Conservation (phyloP, 208 protist species). For the Leishmania tropica region DNA sequence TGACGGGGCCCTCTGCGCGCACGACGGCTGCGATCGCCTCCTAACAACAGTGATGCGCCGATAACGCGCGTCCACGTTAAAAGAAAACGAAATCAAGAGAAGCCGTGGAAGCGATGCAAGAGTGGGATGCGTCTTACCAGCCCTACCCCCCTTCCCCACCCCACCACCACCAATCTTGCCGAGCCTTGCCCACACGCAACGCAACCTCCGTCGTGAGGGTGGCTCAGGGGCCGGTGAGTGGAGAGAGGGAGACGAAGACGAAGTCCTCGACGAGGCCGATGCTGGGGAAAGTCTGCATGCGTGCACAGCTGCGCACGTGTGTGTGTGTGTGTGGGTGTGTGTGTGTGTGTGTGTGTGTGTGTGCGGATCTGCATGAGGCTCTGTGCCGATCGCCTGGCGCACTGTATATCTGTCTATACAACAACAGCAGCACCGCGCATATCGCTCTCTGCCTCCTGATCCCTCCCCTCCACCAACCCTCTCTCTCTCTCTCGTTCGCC, state of each 20-base stretch:
- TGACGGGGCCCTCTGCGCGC: not conserved
- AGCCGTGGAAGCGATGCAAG: not conserved
- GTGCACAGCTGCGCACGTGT: not conserved
- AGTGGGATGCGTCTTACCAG: not conserved
- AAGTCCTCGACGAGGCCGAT: not conserved
- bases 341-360: too few relatives aligned
- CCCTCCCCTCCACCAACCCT: not conserved
- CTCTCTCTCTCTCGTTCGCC: too few relatives aligned
- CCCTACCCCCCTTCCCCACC: not conserved
- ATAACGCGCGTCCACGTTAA: not conserved
- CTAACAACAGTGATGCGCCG: not conserved
- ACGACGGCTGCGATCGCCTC: not conserved
- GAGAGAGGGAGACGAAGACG: not conserved
- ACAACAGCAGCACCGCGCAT: not conserved
- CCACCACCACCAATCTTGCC: not conserved
- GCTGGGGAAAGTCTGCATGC: not conserved
- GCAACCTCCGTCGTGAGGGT: not conserved
- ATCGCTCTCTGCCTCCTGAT: not conserved
- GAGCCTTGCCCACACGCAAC: not conserved
- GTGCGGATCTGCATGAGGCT: not conserved
- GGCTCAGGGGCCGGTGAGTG: not conserved
- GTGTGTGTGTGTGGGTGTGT: too few relatives aligned
- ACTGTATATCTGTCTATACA: not conserved
- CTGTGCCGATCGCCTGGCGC: not conserved
- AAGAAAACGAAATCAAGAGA: not conserved